Conservation (phyloP, 441 rosid genomes). For the Euphorbia schlechtendalii region DNA sequence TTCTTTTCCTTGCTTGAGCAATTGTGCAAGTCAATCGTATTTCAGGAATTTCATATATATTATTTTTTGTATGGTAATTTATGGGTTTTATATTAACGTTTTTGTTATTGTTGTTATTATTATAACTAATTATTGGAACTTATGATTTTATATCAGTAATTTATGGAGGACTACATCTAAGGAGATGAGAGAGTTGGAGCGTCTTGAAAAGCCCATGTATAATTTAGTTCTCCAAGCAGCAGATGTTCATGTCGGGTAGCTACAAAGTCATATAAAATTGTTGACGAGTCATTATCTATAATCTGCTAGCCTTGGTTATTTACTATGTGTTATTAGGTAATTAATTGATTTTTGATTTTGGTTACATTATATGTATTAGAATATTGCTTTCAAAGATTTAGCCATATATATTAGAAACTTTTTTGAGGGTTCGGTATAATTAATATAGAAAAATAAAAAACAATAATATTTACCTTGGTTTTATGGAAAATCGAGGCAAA, state of each 20-base stretch:
- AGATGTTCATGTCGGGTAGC: conserved; percentile 94
- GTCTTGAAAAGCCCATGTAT: conserved; percentile 70
- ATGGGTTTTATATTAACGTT: background rate
- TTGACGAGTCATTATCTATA: conserved; percentile 1
- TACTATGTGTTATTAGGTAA: no score
- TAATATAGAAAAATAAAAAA: no score
- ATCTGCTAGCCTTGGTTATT: conserved; percentile 8
- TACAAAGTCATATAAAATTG: background rate
- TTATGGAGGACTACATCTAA: conserved; percentile 93
- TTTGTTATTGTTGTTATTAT: background rate
- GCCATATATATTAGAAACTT: no score
- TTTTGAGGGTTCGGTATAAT: no score
- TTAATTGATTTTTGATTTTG: no score
- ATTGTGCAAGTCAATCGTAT: background rate
- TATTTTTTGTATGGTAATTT: background rate
- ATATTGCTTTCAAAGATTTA: no score
- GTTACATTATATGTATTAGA: no score
- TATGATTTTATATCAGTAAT: conserved; percentile 45
- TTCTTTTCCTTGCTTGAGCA: background rate
- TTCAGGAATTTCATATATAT: background rate
- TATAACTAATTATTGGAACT: background rate
- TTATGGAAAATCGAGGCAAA: no score
- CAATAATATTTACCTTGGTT: no score
- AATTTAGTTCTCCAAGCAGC: conserved; percentile 95
- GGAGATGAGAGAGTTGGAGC: conserved; percentile 92